Base-by-base conservation (phyloP, 495 filamentous ascomycete species). In the Daldinia grandis region DNA sequence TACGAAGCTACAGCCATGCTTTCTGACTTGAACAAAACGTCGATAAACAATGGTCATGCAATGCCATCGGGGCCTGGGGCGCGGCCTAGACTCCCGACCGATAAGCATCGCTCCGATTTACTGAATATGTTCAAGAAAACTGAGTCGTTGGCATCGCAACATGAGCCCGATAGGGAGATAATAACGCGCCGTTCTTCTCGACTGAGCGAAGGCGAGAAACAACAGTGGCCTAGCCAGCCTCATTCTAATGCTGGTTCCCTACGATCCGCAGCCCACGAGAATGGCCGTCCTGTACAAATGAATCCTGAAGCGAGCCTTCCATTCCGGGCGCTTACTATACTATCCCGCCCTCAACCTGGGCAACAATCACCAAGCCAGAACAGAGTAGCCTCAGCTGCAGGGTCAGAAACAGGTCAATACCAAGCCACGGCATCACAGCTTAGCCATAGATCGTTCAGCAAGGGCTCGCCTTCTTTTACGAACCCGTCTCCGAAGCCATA, bases 121-220 rank as follows among this genome's bases (percentile, higher is more conserved):
- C 73, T 87, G 25, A 80, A 80, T 58, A 80, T 87, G 64, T 85
- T 87, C 75, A 86, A 84, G 67, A 81, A 76, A 42, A 64, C 74
- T 2, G 68, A 64, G 8, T 47, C 73, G 33, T 62, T 50, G 42
- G 19, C 66, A 31, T 57, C 76, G 9, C 50, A 74, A 21, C 59
- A 55, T 47, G 68, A 74, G 57, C 15, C 68, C 3, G 74, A 74
- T 24, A 68, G 66, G 5, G 66, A 74, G 27, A 57, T 56, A 8
- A 30, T 35, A 12, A 44, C 59, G 14, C 49, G 44, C 4, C 58
- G 40, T 51, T 47, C 65, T 58, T 59, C 69, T n/a, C 73, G 53
- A 28, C 8, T 65, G 5, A 30, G 58, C 21, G 60, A 56, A 17
- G 15, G 47, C n/a, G 70, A 69, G 10, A 61, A 68, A 54, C 68